A percentile compares a stretch with the other conserved stretches of the same genome.
Conservation (phyloP, 441 rosid species). For the Pelargonium fulgidum region DNA sequence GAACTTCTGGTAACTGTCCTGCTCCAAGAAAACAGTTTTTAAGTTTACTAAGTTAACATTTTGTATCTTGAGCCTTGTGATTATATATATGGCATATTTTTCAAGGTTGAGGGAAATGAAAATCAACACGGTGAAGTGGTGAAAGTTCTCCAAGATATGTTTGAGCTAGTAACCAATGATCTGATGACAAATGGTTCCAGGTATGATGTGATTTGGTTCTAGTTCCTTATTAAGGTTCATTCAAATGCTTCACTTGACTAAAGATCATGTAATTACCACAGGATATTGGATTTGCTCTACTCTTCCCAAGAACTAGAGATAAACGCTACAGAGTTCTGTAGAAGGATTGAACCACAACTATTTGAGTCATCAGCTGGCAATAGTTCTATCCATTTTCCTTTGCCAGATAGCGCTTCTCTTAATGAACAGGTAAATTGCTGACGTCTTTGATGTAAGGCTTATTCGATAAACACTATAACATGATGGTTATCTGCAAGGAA, state of each 20-base stretch:
- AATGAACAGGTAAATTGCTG: slow-evolving; percentile 45
- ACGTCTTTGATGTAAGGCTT: not conserved
- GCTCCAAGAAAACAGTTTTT: slow-evolving; percentile 4
- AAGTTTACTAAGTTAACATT: slow-evolving; percentile 1
- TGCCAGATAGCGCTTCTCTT: slow-evolving; percentile 60
- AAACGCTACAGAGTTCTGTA: slow-evolving; percentile 35
- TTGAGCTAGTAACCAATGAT: slow-evolving; percentile 79
- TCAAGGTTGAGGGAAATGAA: slow-evolving; percentile 62
- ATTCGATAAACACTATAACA: slow-evolving; percentile 6
- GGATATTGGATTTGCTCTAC: slow-evolving; percentile 47
- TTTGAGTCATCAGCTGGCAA: slow-evolving; percentile 51
- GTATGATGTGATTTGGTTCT: slow-evolving; percentile 34
- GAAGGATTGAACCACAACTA: slow-evolving; percentile 57
- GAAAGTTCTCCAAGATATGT: slow-evolving; percentile 86
- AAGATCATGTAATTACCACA: slow-evolving; percentile 26
- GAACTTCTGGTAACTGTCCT: slow-evolving; percentile 70
- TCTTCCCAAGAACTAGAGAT: slow-evolving; percentile 33
- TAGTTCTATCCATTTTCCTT: slow-evolving; percentile 67
- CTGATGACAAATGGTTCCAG: slow-evolving; percentile 77
- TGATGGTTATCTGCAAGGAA: slow-evolving; percentile 5
- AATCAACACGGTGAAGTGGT: slow-evolving; percentile 51
- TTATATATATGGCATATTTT: slow-evolving; percentile 19
- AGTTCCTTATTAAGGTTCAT: slow-evolving; percentile 16
- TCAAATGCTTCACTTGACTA: slow-evolving; percentile 19
- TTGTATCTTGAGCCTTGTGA: slow-evolving; percentile 11